Conservation (phyloP, 2,329 filamentous ascomycete species). For the Talaromyces rugulosus region DNA sequence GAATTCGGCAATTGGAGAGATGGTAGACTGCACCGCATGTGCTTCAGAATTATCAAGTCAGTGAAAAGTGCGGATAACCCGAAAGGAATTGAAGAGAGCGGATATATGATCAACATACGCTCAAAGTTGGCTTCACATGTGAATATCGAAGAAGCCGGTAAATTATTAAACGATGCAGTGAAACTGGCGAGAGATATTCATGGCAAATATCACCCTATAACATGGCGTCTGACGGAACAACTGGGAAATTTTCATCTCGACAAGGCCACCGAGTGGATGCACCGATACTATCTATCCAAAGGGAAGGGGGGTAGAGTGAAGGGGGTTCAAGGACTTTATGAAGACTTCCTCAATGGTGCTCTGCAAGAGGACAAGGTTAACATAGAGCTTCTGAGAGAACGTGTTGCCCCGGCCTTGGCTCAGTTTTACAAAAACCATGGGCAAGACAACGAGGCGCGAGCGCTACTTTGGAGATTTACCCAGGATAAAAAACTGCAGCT, state of each 20-base stretch:
- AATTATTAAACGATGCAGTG: not conserved
- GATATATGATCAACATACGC: constrained; percentile 2
- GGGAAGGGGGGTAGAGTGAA: not conserved
- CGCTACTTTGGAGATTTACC: constrained; percentile 3
- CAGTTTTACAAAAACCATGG: constrained; percentile 1
- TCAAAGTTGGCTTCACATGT: not conserved
- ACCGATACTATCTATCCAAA: not conserved
- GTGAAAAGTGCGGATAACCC: not conserved
- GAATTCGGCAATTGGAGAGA: constrained; percentile 1
- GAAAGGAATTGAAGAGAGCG: not conserved
- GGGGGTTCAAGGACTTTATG: not conserved
- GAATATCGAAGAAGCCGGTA: not conserved
- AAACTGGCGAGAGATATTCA: constrained; percentile 1
- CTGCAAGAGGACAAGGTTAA: not conserved
- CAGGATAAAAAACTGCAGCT: not conserved
- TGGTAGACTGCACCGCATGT: not conserved
- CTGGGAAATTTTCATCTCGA: constrained; percentile 1
- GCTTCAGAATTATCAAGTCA: not conserved
- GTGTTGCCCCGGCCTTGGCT: not conserved
- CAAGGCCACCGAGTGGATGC: not conserved
- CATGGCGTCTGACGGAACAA: constrained; percentile 3
- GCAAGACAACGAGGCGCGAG: not conserved
- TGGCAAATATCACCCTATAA: constrained; percentile 1
- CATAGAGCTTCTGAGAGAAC: not conserved
- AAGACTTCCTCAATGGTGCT: constrained; percentile 7